Percentiles rank a stretch among this genome's conserved stretches.
Evolutionary conservation across 1,139 yeast species (phyloP).

Genomic region (Yamadazyma kanchanaburiensis): DNA sequence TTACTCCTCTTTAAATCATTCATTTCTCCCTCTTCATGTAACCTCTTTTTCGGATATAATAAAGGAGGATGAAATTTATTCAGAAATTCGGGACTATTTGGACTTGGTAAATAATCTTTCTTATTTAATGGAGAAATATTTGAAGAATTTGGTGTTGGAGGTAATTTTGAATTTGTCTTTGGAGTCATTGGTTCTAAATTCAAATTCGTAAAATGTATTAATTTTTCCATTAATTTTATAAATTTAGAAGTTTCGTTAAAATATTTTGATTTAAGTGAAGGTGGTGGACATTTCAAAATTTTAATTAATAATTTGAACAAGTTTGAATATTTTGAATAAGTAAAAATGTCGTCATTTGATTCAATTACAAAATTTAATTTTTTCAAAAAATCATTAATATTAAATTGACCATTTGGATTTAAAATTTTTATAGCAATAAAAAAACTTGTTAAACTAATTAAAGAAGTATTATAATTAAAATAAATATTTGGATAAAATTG

Average conservation of each 20-base stretch:
- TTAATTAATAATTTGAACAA: slow-evolving; percentile 25
- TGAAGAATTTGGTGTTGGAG: slow-evolving; percentile 19
- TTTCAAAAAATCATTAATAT: slow-evolving; percentile 17
- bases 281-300: slow-evolving; percentile 45
- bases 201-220: slow-evolving; percentile 31
- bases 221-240: slow-evolving; percentile 34
- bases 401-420: slow-evolving; percentile 20
- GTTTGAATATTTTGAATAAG: slow-evolving; percentile 15
- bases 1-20: slow-evolving; percentile 21
- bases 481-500: slow-evolving; percentile 61
- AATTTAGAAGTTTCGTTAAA: slow-evolving; percentile 35
- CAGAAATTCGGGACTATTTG: slow-evolving; percentile 12
- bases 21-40: slow-evolving; percentile 4
- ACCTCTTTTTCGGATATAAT: slow-evolving; percentile 12
- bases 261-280: slow-evolving; percentile 40
- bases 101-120: slow-evolving; percentile 14
- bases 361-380: slow-evolving; percentile 11
- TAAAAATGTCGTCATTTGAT: slow-evolving; percentile 6
- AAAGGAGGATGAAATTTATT: slow-evolving; percentile 16
- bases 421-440: slow-evolving; percentile 22
- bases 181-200: slow-evolving; percentile 22
- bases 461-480: slow-evolving; percentile 51
- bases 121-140: slow-evolving; percentile 15
- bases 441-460: slow-evolving; percentile 54
- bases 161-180: slow-evolving; percentile 13